phyloP scores from a whole-genome alignment of 495 filamentous ascomycete genomes.

The Aspergillus panamensis region DNA sequence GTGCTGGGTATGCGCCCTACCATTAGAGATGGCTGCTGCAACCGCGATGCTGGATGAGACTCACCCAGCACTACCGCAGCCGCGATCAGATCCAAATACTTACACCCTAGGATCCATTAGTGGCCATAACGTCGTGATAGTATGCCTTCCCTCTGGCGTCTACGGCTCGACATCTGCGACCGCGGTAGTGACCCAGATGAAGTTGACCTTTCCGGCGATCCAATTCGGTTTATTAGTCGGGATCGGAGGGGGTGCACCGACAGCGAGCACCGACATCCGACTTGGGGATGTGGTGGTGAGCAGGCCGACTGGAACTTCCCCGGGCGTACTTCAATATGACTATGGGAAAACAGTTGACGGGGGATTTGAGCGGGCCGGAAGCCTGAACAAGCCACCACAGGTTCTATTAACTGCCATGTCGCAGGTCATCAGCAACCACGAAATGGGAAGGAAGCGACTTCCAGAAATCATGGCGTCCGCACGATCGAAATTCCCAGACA shows the following conservation, averaged over 20 bases:
- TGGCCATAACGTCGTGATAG: slow-evolving; percentile 35
- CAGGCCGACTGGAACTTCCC: slow-evolving; percentile 15
- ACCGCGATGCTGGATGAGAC: slow-evolving; percentile 29
- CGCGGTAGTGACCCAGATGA: slow-evolving; percentile 23
- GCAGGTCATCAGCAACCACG: slow-evolving; percentile 14
- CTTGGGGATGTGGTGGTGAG: slow-evolving; percentile 39
- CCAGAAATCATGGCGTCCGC: no score
- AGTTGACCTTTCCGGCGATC: slow-evolving; percentile 23
- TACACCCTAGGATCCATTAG: slow-evolving; percentile 33
- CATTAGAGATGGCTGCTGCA: slow-evolving; percentile 31
- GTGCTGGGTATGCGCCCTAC: slow-evolving; percentile 36
- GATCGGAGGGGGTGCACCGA: slow-evolving; percentile 36
- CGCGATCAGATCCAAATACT: slow-evolving; percentile 24
- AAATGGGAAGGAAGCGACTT: neutral
- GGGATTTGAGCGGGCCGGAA: slow-evolving; percentile 32
- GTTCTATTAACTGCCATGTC: slow-evolving; percentile 29
- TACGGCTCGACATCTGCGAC: slow-evolving; percentile 31
- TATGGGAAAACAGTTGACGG: slow-evolving; percentile 36
- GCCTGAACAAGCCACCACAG: slow-evolving; percentile 33
- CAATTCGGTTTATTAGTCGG: slow-evolving; percentile 33
- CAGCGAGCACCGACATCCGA: slow-evolving; percentile 24
- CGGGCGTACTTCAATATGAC: slow-evolving; percentile 38
- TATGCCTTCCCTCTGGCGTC: slow-evolving; percentile 26
- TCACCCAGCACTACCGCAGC: slow-evolving; percentile 21
- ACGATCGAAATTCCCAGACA: no score